Base-by-base conservation (phyloP, 2,329 filamentous ascomycete species). In the Epichloe uncinata region DNA sequence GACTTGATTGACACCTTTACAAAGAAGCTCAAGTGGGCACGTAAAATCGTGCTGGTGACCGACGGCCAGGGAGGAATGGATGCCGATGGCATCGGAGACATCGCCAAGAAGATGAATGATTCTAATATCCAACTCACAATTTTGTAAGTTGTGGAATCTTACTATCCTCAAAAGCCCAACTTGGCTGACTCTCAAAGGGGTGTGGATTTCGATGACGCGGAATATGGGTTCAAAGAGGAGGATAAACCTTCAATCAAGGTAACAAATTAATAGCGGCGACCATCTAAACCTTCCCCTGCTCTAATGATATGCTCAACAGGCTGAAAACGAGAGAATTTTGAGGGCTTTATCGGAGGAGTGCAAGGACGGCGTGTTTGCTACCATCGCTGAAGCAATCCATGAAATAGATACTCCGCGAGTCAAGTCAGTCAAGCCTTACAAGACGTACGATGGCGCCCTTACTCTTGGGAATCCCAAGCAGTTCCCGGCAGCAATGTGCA, bases 151-250 rank as follows among this genome's bases (percentile, higher is more conserved):
- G 18, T 11, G 26, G 16, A 42, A 30, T 13, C 34, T 8, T 12
- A 8, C 11, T 4, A 20, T 37, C 15, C 11, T 11, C 4, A n/a
- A 8, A 11, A 2, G 34, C 33, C 13, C 30, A 8, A 7, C 7
- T 8, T 35, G 13, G 41, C 51, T 50, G 43, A 50, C 30, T 30
- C 40, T 20, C 3, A 34, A 41, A 90, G 85, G 93, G 93, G 93
- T 13, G 79, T 95, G 18, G 93, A 98, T 63, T 97, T 98, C 65
- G 89, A 98, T 62, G 90, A 96, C 63, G 63, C 79, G 1, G 89
- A 95, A 2, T 95, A 84, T 61, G 90, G 90, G 41, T 86, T 87
- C 62, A 95, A 95, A 64, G 91, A 97, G 68, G 89, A 96, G 63
- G 79, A 85, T 55, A 98, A 98, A 63, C 70, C 82, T 16, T 56